These are phyloP conservation scores for Alternaria sp. DNA, from an alignment of 2,329 filamentous ascomycete genomes.

Conservation along the genomic window DNA sequence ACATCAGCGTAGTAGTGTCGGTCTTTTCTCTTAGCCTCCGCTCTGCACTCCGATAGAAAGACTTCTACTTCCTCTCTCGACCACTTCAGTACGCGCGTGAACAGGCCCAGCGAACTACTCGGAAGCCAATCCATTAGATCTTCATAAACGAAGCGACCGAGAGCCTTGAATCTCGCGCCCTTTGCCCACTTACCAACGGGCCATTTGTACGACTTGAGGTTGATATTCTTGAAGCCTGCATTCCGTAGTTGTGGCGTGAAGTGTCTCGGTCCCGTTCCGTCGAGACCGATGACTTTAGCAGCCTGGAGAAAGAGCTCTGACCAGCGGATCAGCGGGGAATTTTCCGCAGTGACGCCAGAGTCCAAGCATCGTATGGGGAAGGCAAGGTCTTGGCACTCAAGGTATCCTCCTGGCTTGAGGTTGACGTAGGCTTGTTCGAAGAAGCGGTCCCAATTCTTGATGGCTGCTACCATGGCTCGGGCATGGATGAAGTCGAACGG, in stretches of 20 bases:
- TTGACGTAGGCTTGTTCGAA: slow-evolving; percentile 52
- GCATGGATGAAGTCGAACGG: slow-evolving; percentile 67
- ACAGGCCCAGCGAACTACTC: slow-evolving; percentile 36
- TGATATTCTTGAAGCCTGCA: slow-evolving; percentile 40
- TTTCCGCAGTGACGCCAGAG: slow-evolving; percentile 27
- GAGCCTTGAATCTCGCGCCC: slow-evolving; percentile 39
- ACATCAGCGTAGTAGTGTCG: slow-evolving; percentile 39
- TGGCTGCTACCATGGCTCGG: slow-evolving; percentile 61
- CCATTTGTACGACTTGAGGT: slow-evolving; percentile 44
- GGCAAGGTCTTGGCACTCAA: slow-evolving; percentile 59
- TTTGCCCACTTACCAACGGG: slow-evolving; percentile 45
- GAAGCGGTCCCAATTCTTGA: slow-evolving; percentile 64
- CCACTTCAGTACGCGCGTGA: slow-evolving; percentile 42
- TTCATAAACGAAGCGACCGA: slow-evolving; percentile 38
- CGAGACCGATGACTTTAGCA: slow-evolving; percentile 46
- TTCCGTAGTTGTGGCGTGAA: slow-evolving; percentile 42
- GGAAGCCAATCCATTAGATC: slow-evolving; percentile 42
- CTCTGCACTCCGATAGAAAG: slow-evolving; percentile 38
- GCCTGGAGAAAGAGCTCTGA: slow-evolving; percentile 37
- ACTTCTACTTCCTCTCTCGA: slow-evolving; percentile 40
- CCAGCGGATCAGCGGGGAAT: slow-evolving; percentile 41
- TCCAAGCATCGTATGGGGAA: slow-evolving; percentile 40
- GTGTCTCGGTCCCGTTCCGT: slow-evolving; percentile 51
- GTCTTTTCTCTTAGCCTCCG: slow-evolving; percentile 36
- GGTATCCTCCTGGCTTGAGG: slow-evolving; percentile 61